These are phyloP conservation scores for Euphorbia schlechtendalii DNA, from an alignment of 441 rosid species.

Conservation along the genomic window DNA sequence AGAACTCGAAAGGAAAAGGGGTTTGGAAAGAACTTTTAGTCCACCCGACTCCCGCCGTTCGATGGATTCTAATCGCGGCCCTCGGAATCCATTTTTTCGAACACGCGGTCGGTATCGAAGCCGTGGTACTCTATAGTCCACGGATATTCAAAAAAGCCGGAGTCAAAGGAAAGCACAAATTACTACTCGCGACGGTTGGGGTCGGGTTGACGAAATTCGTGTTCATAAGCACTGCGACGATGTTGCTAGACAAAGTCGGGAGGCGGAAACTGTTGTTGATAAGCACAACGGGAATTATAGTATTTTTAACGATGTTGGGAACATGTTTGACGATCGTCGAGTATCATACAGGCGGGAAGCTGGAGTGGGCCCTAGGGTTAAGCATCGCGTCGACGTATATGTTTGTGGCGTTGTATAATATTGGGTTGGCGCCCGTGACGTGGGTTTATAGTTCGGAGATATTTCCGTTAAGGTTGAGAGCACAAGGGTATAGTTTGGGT, in stretches of 20 bases:
- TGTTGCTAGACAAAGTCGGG: slow-evolving; percentile 56
- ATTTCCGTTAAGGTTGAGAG: slow-evolving; percentile 66
- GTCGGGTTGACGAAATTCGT: slow-evolving; percentile 57
- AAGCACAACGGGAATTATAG: slow-evolving; percentile 46
- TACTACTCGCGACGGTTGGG: slow-evolving; percentile 61
- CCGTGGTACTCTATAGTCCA: slow-evolving; percentile 64
- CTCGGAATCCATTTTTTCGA: slow-evolving; percentile 77
- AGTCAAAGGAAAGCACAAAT: slow-evolving; percentile 37
- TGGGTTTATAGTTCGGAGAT: slow-evolving; percentile 91
- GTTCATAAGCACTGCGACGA: slow-evolving; percentile 39
- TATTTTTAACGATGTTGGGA: slow-evolving; percentile 40
- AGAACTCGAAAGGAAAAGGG: slow-evolving; percentile 34
- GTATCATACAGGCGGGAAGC: slow-evolving; percentile 15
- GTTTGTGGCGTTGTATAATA: slow-evolving; percentile 50
- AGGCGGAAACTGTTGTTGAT: slow-evolving; percentile 46
- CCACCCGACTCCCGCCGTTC: slow-evolving; percentile 51
- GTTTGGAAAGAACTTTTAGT: slow-evolving; percentile 62
- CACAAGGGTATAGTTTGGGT: slow-evolving; percentile 65
- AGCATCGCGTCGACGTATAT: slow-evolving; percentile 46
- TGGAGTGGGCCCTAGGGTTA: slow-evolving; percentile 48
- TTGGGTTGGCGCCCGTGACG: slow-evolving; percentile 66
- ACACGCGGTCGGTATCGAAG: slow-evolving; percentile 73
- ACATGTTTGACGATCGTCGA: slow-evolving; percentile 52
- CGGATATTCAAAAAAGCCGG: slow-evolving; percentile 66
- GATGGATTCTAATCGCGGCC: slow-evolving; percentile 54